Evolutionary conservation across 345 rosid species (phyloP), one percentile per base, ranked within the genome.

Genomic region (Brassica cretica): DNA sequence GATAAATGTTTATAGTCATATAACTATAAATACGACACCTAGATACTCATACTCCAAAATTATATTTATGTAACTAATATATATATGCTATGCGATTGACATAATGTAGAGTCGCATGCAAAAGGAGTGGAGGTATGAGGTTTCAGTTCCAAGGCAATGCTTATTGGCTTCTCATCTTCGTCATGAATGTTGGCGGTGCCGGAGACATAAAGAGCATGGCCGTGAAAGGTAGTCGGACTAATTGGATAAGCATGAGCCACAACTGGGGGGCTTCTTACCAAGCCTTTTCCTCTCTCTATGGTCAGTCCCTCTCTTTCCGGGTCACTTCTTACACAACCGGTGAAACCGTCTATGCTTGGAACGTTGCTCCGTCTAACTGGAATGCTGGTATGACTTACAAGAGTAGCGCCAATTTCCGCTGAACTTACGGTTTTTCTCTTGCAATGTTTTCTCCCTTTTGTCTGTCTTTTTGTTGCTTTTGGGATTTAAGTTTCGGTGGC

Each of bases 201-300:
- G 97, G 98, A 37, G 93, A 93, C 4, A 83, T 93, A 3, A 61
- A 37, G 27, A 70, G 86, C 67, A 78, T 93, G 72, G 81, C 78
- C 65, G 97, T 91, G 76, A 91, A 88, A 78, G 97, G 98, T 41
- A 89, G 87, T 83, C 82, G 32, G 64, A 89, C 98, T 1, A 85
- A 86, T 16, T 94, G 96, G 96, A 89, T 94, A 5, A 79, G 81
- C 78, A 94, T 92, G 98, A 89, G 91, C 84, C 97, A 94, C 53
- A 92, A 94, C 19, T 92, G 97, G 96, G 94, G 98, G 39, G 98
- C 97, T 8, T 87, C 97, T 5, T 92, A 89, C 75, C 98, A 94
- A 78, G 97, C 97, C 2, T 92, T 94, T 56, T 86, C 98, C 18
- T 76, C 85, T 30, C 85, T 94, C 0, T 79, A 81, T 1, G 94